Base-by-base conservation (phyloP, 768 basidiomycete genomes). In the Tylopilus vinaceipallidus region DNA sequence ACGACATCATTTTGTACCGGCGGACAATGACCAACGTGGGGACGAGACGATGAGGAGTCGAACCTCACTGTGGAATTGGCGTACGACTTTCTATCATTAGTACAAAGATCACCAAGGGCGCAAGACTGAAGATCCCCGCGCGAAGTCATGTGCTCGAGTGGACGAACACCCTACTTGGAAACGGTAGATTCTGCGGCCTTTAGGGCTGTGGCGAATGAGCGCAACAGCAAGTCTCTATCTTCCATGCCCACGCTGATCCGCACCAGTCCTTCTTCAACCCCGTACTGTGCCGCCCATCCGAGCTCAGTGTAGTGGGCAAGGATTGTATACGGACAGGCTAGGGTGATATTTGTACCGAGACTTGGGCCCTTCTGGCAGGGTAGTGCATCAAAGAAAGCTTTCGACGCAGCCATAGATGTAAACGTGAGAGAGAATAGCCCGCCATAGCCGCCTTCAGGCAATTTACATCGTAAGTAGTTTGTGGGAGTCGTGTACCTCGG, bases 161-260 rank as follows among this genome's bases (percentile, higher is more conserved):
- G 12, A 17, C 17, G 19, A 17, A 14, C 16, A 35, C 17, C 29
- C 54, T 56, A 67, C 16, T 34, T 24, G 10, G n/a, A 12, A 12
- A 29, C 27, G 27, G 53, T 49, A 17, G 63, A 63, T 63, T 95
- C 88, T 3, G 93, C 92, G n/a, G 84, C 86, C 37, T 72, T 73
- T 50, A 97, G 55, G 27, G 94, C 92, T 11, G 51, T 61, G 43
- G 71, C 73, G 54, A 97, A 90, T 54, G 75, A 78, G 4, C 64
- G 64, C 38, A 85, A 64, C 42, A 98, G 67, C 33, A 60, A 64
- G 35, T 74, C 76, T 20, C 65, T 71, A 9, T 90, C 82, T 70
- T 98, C 95, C 77, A 93, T 75, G 8, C 95, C 95, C n/a, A 97
- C 83, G 55, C 88, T 93, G 27, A 98, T 80, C 50, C 95, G 76